Evolutionary conservation across 148 eudicot genomes (phyloP).

Genomic region (Dianthus caryophyllus): DNA sequence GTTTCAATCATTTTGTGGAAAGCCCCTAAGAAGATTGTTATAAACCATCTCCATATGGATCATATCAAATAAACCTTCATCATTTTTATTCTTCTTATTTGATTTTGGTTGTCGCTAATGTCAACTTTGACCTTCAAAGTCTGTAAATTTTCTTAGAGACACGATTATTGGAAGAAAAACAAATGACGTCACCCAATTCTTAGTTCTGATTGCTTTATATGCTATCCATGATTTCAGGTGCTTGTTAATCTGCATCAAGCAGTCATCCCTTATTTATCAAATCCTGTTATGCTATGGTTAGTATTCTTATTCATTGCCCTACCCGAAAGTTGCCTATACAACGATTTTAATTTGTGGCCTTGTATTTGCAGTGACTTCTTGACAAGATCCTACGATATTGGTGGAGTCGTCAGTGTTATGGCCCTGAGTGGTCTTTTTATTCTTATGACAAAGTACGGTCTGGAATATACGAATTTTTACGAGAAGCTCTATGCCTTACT

Average conservation of each 20-base stretch:
- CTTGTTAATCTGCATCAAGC: constrained; percentile 68
- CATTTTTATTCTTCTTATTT: too few relatives aligned
- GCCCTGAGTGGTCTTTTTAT: constrained; percentile 76
- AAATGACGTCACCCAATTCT: neutral
- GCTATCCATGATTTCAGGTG: constrained; percentile 45
- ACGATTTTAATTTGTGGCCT: constrained; percentile 9
- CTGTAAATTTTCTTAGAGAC: too few relatives aligned
- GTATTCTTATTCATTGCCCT: neutral
- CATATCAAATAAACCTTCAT: neutral
- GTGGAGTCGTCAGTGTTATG: constrained; percentile 97
- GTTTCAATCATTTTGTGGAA: neutral
- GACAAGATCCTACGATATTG: constrained; percentile 92
- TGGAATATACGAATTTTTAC: constrained; percentile 85
- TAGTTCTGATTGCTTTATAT: neutral
- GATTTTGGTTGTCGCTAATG: neutral
- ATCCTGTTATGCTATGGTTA: constrained; percentile 80
- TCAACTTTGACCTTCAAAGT: neutral
- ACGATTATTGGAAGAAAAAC: neutral
- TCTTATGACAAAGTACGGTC: constrained; percentile 82
- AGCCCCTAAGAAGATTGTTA: neutral
- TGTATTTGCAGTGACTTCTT: constrained; percentile 83
- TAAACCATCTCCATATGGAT: neutral
- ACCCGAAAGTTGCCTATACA: neutral
- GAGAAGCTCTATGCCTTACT: constrained; percentile 87
- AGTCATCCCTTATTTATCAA: constrained; percentile 77